Evolutionary conservation across 306 rosid genomes (phyloP).

Genomic region (Cyamopsis tetragonoloba): DNA sequence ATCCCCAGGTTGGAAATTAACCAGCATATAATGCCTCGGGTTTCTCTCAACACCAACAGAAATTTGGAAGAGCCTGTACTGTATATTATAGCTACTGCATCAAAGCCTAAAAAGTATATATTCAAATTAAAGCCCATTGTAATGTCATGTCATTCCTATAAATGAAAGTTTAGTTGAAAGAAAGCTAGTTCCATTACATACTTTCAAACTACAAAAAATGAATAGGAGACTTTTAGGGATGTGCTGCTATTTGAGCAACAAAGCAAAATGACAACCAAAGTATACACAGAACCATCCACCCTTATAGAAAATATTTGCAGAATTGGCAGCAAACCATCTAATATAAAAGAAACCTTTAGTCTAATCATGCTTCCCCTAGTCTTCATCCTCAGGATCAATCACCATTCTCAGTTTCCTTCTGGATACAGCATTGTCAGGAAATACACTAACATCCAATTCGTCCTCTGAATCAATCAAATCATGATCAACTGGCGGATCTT

Average conservation of each 20-base stretch:
- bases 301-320: not conserved
- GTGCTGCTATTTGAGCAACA: not conserved
- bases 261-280: not conserved
- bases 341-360: not conserved
- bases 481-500: constrained; percentile 30
- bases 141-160: no score
- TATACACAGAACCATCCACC: not conserved
- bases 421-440: constrained; percentile 34
- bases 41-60: not conserved
- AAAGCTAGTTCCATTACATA: no score
- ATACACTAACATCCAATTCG: constrained; percentile 39
- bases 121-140: no score
- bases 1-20: not conserved
- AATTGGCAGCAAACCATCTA: not conserved
- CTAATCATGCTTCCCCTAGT: constrained; percentile 33
- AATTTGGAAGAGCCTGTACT: not conserved
- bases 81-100: not conserved
- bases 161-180: no score
- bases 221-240: not conserved
- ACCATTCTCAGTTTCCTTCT: constrained; percentile 85
- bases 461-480: constrained; percentile 71
- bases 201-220: no score
- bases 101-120: not conserved
- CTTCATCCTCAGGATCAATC: constrained; percentile 75
- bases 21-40: not conserved